Conservation (phyloP, 2,329 filamentous ascomycete genomes). For the Monilinia fructigena region DNA sequence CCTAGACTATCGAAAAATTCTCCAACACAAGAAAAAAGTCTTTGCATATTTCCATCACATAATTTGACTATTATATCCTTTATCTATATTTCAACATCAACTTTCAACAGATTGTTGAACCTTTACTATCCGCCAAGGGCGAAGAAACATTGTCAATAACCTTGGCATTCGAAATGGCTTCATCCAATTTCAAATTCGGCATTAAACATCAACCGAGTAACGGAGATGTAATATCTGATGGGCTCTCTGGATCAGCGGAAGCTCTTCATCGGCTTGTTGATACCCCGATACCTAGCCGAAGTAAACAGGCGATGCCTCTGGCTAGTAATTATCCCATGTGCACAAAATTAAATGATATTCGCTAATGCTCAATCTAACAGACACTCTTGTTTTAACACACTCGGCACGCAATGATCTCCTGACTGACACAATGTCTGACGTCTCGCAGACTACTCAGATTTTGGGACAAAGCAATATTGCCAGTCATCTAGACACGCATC, state of each 20-base stretch:
- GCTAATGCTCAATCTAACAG: neutral
- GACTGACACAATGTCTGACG: neutral
- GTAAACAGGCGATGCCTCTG: neutral
- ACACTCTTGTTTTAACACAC: neutral
- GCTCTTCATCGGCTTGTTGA: neutral
- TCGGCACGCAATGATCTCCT: neutral
- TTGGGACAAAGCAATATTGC: neutral
- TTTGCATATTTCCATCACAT: neutral
- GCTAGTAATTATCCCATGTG: neutral
- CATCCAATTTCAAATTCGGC: accelerated
- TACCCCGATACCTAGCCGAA: neutral
- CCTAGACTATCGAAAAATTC: neutral
- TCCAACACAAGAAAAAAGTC: neutral
- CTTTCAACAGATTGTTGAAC: neutral
- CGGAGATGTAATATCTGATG: neutral
- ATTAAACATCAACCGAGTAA: accelerated
- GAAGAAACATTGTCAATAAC: neutral
- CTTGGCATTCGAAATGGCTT: neutral
- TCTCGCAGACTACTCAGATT: neutral
- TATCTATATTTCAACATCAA: neutral
- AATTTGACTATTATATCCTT: neutral
- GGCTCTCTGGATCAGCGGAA: neutral
- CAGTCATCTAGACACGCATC: neutral
- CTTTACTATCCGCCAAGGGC: too few species aligned
- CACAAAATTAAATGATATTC: neutral